A percentile compares a stretch with the other conserved stretches of the same genome.
phyloP scores from a whole-genome alignment of 2,329 filamentous ascomycete genomes.

The Aspergillus hiratsukae region DNA sequence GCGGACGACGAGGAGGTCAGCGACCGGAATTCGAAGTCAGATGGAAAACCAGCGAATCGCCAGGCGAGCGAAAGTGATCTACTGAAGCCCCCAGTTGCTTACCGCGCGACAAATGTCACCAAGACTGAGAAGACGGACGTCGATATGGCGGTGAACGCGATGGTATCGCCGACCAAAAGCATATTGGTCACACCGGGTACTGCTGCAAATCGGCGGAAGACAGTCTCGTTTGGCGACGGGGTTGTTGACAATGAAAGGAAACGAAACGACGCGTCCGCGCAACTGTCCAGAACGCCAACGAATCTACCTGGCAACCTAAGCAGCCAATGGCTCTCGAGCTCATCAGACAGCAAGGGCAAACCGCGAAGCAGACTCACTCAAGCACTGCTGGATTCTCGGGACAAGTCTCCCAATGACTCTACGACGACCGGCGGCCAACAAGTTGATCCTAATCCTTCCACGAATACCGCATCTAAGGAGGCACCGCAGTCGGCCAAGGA shows the following conservation, averaged over 20 bases:
- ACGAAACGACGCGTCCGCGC: slow-evolving; percentile 39
- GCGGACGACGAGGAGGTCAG: slow-evolving; percentile 41
- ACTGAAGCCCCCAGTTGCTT: slow-evolving; percentile 15
- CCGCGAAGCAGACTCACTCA: slow-evolving; percentile 40
- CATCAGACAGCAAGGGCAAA: slow-evolving; percentile 29
- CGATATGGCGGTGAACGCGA: slow-evolving; percentile 23
- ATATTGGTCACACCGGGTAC: slow-evolving; percentile 63
- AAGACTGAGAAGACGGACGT: slow-evolving; percentile 21
- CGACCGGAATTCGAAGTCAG: slow-evolving; percentile 13
- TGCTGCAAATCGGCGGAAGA: slow-evolving; percentile 53
- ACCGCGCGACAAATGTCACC: slow-evolving; percentile 15
- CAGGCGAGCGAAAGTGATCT: slow-evolving; percentile 19
- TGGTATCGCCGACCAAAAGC: slow-evolving; percentile 54
- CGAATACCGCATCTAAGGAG: slow-evolving; percentile 9
- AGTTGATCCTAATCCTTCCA: slow-evolving; percentile 9
- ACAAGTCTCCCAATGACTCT: slow-evolving; percentile 26
- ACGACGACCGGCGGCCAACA: slow-evolving; percentile 11
- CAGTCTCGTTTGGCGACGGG: slow-evolving; percentile 56
- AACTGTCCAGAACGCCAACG: slow-evolving; percentile 44
- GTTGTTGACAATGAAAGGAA: slow-evolving; percentile 55
- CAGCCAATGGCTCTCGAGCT: slow-evolving; percentile 36
- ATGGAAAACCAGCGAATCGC: slow-evolving; percentile 12
- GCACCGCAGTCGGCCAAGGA: slow-evolving; percentile 21
- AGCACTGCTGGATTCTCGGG: slow-evolving; percentile 37
- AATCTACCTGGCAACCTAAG: slow-evolving; percentile 47